A percentile compares a stretch with the other conserved stretches of the same genome.
phyloP scores from a whole-genome alignment of 306 rosid species.

The Cicer yamashitae region DNA sequence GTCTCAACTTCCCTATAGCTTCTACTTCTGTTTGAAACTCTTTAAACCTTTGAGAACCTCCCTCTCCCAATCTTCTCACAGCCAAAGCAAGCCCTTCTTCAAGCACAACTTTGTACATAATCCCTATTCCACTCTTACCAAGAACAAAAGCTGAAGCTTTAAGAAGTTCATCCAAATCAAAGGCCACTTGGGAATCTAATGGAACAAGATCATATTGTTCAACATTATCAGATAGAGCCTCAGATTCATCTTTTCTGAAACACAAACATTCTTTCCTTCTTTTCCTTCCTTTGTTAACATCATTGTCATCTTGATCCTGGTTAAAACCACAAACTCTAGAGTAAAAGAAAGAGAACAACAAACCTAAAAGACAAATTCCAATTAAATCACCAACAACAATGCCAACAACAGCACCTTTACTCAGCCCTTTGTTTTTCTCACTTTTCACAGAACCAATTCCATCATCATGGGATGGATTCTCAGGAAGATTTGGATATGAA shows the following conservation, averaged over 20 bases:
- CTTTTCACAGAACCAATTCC: constrained; percentile 46
- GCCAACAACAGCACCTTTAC: constrained; percentile 73
- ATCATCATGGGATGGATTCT: constrained; percentile 57
- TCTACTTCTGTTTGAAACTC: constrained; percentile 98
- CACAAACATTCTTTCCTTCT: constrained; percentile 74
- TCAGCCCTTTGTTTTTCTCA: constrained; percentile 66
- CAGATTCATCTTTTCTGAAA: constrained; percentile 80
- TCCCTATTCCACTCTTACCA: constrained; percentile 95
- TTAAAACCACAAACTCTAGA: constrained; percentile 68
- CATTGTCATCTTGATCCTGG: constrained; percentile 58
- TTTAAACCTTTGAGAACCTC: constrained; percentile 96
- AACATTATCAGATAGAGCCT: constrained; percentile 69
- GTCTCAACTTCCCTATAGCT: constrained; percentile 93
- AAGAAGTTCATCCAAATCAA: constrained; percentile 97
- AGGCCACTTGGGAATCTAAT: constrained; percentile 76
- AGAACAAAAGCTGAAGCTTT: constrained; percentile 98
- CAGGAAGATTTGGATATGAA: constrained; percentile 75
- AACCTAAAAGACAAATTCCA: constrained; percentile 87
- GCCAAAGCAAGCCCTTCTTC: constrained; percentile 91
- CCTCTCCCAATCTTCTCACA: constrained; percentile 96
- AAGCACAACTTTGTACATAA: constrained; percentile 95
- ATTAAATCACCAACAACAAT: constrained; percentile 80
- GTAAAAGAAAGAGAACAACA: constrained; percentile 86
- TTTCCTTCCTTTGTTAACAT: constrained; percentile 61
- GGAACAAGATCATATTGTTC: constrained; percentile 93